Evolutionary conservation across 2,329 filamentous ascomycete species (phyloP).

Genomic region (Mariannaea elegans): DNA sequence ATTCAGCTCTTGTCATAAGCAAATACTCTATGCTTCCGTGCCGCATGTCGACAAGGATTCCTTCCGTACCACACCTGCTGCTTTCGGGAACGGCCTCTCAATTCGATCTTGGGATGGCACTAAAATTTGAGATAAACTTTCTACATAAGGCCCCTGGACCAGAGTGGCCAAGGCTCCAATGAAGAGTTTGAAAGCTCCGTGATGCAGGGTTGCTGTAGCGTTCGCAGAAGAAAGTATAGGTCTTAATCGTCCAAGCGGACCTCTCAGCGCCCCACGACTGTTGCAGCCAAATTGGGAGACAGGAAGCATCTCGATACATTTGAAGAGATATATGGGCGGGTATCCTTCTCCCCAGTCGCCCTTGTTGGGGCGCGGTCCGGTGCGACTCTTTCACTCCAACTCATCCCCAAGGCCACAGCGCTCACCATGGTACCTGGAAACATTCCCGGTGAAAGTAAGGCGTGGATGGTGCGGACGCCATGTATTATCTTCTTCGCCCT

Average conservation of each 20-base stretch:
- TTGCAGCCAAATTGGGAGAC: too few relatives aligned
- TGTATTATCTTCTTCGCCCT: conserved; percentile 54
- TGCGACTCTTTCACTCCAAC: neutral
- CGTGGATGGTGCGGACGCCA: conserved; percentile 48
- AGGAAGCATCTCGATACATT: too few relatives aligned
- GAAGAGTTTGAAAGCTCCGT: too few relatives aligned
- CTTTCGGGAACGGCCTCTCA: neutral
- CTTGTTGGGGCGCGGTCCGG: neutral
- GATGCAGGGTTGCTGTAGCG: neutral
- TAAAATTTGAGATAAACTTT: too few relatives aligned
- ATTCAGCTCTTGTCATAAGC: too few relatives aligned
- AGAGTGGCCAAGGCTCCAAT: too few relatives aligned
- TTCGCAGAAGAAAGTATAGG: neutral
- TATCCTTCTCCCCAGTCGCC: neutral
- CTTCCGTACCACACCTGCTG: neutral
- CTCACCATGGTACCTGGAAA: conserved; percentile 42
- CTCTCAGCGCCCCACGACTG: too few relatives aligned
- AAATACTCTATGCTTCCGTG: too few relatives aligned
- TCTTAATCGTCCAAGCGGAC: neutral
- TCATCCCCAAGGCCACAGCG: neutral
- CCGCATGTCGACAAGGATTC: neutral
- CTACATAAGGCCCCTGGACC: too few relatives aligned
- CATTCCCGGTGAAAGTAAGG: conserved; percentile 47
- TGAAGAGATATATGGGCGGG: too few relatives aligned
- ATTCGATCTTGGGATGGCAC: too few relatives aligned